These are phyloP conservation scores for Septoria petroselini DNA, from an alignment of 2,329 filamentous ascomycete genomes.

Conservation along the genomic window DNA sequence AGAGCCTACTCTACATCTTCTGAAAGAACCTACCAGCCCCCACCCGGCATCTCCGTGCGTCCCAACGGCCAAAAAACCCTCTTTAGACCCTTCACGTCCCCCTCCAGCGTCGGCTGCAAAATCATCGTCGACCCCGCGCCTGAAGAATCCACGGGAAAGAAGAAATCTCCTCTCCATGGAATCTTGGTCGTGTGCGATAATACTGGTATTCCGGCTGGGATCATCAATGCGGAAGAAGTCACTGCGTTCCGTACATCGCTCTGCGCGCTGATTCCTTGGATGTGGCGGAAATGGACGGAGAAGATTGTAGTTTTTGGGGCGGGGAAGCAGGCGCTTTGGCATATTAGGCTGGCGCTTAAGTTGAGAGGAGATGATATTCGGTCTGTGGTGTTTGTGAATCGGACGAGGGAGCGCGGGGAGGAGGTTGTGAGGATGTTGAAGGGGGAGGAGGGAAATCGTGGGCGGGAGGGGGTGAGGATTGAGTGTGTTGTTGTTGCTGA, in stretches of 20 bases:
- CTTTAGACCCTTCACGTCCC: constrained; percentile 20
- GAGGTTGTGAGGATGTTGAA: constrained; percentile 11
- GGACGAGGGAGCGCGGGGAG: constrained; percentile 17
- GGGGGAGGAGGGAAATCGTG: constrained; percentile 3
- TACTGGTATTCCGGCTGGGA: constrained; percentile 5
- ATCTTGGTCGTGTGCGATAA: constrained; percentile 16
- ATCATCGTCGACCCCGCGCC: constrained; percentile 23
- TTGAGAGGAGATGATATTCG: constrained; percentile 38
- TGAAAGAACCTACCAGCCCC: constrained; percentile 15
- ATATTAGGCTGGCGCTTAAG: constrained; percentile 47
- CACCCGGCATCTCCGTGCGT: constrained; percentile 11
- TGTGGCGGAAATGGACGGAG: constrained; percentile 23
- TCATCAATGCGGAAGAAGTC: constrained; percentile 66
- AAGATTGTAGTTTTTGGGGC: constrained; percentile 50
- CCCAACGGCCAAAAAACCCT: constrained; percentile 19
- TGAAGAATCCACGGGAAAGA: neutral
- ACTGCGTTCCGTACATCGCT: constrained; percentile 80
- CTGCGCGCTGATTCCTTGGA: constrained; percentile 60
- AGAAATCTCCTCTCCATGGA: constrained; percentile 15
- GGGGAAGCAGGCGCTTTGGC: constrained; percentile 52
- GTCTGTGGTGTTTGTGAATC: constrained; percentile 32
- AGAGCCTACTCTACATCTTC: constrained; percentile 9
- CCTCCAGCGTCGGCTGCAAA: constrained; percentile 15
- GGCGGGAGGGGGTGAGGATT: constrained; percentile 9
- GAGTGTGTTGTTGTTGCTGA: neutral